Evolutionary conservation across 2,329 filamentous ascomycete genomes (phyloP).

Genomic region (Zalaria obscura): DNA sequence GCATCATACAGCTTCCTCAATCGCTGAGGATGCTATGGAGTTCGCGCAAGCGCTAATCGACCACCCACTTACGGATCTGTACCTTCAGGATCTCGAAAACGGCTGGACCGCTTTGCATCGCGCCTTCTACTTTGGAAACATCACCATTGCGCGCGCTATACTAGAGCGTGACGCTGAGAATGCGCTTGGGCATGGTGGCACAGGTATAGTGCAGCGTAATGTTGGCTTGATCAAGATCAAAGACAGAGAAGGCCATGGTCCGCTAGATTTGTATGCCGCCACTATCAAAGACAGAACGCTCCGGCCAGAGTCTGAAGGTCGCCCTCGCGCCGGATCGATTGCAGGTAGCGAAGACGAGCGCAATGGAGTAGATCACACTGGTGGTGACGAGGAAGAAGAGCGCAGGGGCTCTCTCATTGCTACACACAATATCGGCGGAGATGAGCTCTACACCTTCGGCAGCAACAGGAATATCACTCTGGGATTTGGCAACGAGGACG

Average conservation of each 20-base stretch:
- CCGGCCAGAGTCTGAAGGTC: slow-evolving; percentile 21
- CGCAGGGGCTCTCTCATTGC: slow-evolving; percentile 12
- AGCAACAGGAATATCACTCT: slow-evolving; percentile 93
- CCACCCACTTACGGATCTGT: slow-evolving; percentile 71
- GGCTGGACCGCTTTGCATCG: slow-evolving; percentile 93
- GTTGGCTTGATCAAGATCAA: slow-evolving; percentile 84
- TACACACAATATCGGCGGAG: slow-evolving; percentile 39
- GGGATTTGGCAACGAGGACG: slow-evolving; percentile 89
- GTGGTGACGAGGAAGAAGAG: slow-evolving; percentile 34
- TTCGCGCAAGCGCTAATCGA: slow-evolving; percentile 73
- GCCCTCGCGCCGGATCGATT: slow-evolving; percentile 16
- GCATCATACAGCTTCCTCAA: slow-evolving; percentile 69
- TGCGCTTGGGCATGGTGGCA: slow-evolving; percentile 45
- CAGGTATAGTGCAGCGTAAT: slow-evolving; percentile 44
- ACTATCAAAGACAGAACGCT: slow-evolving; percentile 71
- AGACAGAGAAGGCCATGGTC: slow-evolving; percentile 86
- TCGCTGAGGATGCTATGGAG: slow-evolving; percentile 49
- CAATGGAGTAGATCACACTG: slow-evolving; percentile 38
- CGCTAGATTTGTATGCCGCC: slow-evolving; percentile 81
- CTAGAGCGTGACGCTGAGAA: slow-evolving; percentile 64
- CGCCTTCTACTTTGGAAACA: slow-evolving; percentile 79
- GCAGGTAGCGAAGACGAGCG: slow-evolving; percentile 33
- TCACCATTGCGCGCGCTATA: slow-evolving; percentile 70
- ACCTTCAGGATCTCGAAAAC: slow-evolving; percentile 76
- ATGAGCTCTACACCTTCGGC: slow-evolving; percentile 86